Conservation (phyloP, 2,329 filamentous ascomycete species). For the Neonectria faginata region DNA sequence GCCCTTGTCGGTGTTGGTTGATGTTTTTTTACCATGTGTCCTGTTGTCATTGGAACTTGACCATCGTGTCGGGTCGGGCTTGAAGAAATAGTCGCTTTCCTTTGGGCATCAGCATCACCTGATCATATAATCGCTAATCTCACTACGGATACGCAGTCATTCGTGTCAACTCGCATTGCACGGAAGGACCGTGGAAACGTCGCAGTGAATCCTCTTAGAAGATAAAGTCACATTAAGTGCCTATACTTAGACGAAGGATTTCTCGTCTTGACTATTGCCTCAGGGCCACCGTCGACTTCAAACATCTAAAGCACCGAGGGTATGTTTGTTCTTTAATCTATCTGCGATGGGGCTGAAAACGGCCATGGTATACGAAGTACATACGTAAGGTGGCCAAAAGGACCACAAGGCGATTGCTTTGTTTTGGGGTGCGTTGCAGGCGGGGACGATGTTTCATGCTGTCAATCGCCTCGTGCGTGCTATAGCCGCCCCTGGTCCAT, state of each 20-base stretch:
- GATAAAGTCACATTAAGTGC: background rate
- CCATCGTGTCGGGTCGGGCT: background rate
- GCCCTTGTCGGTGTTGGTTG: slow-evolving; percentile 15
- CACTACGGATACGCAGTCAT: too few species aligned
- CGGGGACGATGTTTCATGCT: slow-evolving; percentile 30
- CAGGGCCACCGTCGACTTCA: slow-evolving; percentile 14
- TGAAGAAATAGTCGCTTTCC: background rate
- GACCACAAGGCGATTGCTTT: slow-evolving; percentile 32
- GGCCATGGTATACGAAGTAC: background rate
- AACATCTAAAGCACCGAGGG: slow-evolving; percentile 6
- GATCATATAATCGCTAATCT: background rate
- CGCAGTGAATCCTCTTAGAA: background rate
- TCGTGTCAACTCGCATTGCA: background rate
- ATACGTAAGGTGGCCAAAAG: slow-evolving; percentile 29
- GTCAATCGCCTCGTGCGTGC: slow-evolving; percentile 21
- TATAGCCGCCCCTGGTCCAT: slow-evolving; percentile 29
- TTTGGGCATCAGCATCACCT: slow-evolving; percentile 3
- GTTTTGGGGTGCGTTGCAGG: slow-evolving; percentile 9
- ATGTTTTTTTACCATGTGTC: background rate
- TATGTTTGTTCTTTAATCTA: slow-evolving; percentile 35
- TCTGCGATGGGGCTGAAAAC: slow-evolving; percentile 31
- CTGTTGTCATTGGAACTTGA: background rate
- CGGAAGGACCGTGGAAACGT: background rate
- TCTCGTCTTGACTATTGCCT: slow-evolving; percentile 8
- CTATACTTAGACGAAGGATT: slow-evolving; percentile 4